These are phyloP conservation scores for Trichoderma sp. DNA, from an alignment of 2,329 filamentous ascomycete species.

Conservation along the genomic window DNA sequence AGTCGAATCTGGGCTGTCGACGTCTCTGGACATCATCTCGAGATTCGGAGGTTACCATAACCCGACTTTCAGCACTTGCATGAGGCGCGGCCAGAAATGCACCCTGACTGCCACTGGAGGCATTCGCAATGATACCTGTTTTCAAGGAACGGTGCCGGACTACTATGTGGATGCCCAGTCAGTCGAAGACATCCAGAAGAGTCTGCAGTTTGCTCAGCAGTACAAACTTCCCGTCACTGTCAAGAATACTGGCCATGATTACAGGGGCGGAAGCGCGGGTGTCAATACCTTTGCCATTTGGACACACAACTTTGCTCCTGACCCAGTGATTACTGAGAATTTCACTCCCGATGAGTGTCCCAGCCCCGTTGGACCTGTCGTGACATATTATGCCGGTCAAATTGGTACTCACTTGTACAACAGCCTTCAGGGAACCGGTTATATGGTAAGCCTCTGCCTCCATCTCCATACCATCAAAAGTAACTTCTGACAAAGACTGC, in stretches of 20 bases:
- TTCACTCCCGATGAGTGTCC: not conserved
- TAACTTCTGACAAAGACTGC: not conserved
- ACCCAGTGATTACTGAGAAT: not conserved
- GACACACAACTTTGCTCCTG: slow-evolving; percentile 17
- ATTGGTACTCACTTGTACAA: not conserved
- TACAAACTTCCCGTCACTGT: slow-evolving; percentile 12
- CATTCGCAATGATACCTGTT: not conserved
- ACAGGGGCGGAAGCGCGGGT: slow-evolving; percentile 16
- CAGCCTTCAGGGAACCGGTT: not conserved
- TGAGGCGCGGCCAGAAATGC: slow-evolving; percentile 5
- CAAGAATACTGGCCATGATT: slow-evolving; percentile 20
- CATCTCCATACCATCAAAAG: not conserved
- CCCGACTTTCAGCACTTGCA: slow-evolving; percentile 18
- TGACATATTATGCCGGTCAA: not conserved
- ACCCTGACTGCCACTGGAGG: not conserved
- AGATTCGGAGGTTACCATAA: slow-evolving; percentile 16
- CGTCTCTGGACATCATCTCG: not conserved
- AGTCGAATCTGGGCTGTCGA: not conserved
- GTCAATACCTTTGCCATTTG: slow-evolving; percentile 15
- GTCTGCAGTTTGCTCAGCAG: slow-evolving; percentile 10
- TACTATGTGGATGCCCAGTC: not conserved
- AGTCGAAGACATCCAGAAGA: not conserved
- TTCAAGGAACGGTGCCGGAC: not conserved
- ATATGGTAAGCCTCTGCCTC: not conserved
- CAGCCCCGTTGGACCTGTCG: not conserved